Evolutionary conservation across 2,329 filamentous ascomycete genomes (phyloP), one percentile per base, ranked within the genome.

Genomic region (Fusarium pseudoanthophilum): DNA sequence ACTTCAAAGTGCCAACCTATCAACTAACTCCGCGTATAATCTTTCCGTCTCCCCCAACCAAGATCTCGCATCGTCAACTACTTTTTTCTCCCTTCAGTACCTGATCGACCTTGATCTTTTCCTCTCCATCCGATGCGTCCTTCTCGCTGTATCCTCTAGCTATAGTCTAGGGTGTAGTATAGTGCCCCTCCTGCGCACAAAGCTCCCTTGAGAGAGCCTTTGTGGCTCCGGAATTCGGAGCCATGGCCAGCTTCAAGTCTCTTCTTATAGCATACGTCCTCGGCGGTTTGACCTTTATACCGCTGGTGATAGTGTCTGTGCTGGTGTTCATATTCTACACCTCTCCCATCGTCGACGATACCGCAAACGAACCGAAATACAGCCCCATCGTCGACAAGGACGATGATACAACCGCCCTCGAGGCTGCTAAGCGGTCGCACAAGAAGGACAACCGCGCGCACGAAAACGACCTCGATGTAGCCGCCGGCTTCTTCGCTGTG

Each of bases 401-500:
- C 72, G 92, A 95, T 79, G 91, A 95, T 78, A 86, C 89, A 67
- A 85, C 85, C 66, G 87, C 86, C 55, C 86, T 95, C 72, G 90
- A 91, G 74, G 87, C 87, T 16, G 89, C 86, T 40, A 89, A 89
- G 69, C 88, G 88, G 75, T 83, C 83, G 52, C 82, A 89, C 73
- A 90, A 87, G 60, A 89, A 92, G 46, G 89, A 92, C 67, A 86
- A 87, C 76, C 91, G 89, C 78, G 82, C 88, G 39, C 84, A 85
- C 49, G 74, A 82, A 40, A 83, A 87, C 72, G 92, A 94, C 66
- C 87, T 90, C 39, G 94, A 97, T 79, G 93, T 95, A 45, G 93
- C 94, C 4, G 93, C 95, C 14, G 95, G 95, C 24, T 98, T 97
- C 84, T 98, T 98, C 82, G 94, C 95, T n/a, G 94, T 98, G 21